Conservation (phyloP, 345 rosid species). For the Salix purpurea region DNA sequence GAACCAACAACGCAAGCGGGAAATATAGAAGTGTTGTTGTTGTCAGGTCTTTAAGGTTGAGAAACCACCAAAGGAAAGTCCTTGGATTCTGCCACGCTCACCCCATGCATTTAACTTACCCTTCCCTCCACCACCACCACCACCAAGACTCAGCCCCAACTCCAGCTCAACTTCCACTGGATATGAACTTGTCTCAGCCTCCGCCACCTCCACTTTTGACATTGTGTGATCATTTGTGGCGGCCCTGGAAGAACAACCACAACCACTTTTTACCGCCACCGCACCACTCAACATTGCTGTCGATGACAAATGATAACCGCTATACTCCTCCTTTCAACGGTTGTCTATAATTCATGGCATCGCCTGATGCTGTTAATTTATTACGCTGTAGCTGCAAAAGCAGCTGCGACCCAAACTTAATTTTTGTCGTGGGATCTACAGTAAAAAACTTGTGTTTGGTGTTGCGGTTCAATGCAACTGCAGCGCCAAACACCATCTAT, state of each 20-base stretch:
- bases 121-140: constrained; percentile 44
- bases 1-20: constrained; percentile 23
- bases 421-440: too few species aligned
- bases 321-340: too few species aligned
- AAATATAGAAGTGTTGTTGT: background rate
- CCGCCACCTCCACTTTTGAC: constrained; percentile 31
- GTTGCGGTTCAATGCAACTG: too few species aligned
- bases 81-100: constrained; percentile 64
- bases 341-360: too few species aligned
- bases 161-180: constrained; percentile 58
- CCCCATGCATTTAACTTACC: constrained; percentile 49
- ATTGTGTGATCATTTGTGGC: constrained; percentile 31
- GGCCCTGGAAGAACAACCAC: constrained; percentile 19
- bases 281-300: too few species aligned
- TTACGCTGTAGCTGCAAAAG: too few species aligned
- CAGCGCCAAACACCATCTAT: too few species aligned
- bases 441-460: too few species aligned
- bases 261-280: background rate
- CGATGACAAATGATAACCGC: too few species aligned
- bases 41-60: constrained; percentile 18
- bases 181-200: constrained; percentile 37
- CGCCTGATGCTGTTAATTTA: too few species aligned
- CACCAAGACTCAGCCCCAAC: constrained; percentile 64
- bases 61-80: constrained; percentile 53
- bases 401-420: too few species aligned